phyloP scores from a whole-genome alignment of 805 yeast species.

The Grigorovia transvaalensis region DNA sequence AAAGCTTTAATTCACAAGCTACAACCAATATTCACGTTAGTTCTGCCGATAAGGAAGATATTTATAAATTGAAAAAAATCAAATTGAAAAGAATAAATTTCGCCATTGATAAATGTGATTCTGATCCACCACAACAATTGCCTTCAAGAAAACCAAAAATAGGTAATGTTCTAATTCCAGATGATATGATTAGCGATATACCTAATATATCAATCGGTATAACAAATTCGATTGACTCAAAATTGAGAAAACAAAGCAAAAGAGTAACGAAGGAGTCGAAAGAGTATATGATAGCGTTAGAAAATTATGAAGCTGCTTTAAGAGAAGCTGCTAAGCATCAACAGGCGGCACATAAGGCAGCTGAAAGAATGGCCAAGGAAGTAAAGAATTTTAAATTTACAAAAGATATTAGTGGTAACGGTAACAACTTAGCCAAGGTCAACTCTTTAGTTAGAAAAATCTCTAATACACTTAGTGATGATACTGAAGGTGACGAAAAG shows the following conservation, averaged over 20 bases:
- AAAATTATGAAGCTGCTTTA: constrained; percentile 42
- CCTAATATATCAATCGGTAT: constrained; percentile 65
- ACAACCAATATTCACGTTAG: background rate
- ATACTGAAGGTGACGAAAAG: constrained; percentile 1
- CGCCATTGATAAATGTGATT: constrained; percentile 58
- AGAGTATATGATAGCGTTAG: constrained; percentile 48
- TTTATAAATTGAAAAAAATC: constrained; percentile 5
- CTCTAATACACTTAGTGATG: background rate
- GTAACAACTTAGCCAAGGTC: background rate
- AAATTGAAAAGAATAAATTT: constrained; percentile 59
- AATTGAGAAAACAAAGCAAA: constrained; percentile 11
- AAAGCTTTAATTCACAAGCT: background rate
- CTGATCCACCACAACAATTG: constrained; percentile 90
- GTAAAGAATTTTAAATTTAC: constrained; percentile 32
- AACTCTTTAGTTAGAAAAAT: background rate
- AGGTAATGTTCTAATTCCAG: constrained; percentile 69
- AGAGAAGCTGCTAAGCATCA: constrained; percentile 64
- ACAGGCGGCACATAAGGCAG: constrained; percentile 64
- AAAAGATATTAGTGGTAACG: background rate
- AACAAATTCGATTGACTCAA: constrained; percentile 35
- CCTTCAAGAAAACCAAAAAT: constrained; percentile 75
- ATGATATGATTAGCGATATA: constrained; percentile 48
- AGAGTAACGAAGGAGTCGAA: constrained; percentile 27
- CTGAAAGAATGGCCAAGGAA: constrained; percentile 59
- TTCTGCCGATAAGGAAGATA: background rate